phyloP scores from a whole-genome alignment of 2,329 filamentous ascomycete genomes.

The Stagonosporopsis vannaccii region DNA sequence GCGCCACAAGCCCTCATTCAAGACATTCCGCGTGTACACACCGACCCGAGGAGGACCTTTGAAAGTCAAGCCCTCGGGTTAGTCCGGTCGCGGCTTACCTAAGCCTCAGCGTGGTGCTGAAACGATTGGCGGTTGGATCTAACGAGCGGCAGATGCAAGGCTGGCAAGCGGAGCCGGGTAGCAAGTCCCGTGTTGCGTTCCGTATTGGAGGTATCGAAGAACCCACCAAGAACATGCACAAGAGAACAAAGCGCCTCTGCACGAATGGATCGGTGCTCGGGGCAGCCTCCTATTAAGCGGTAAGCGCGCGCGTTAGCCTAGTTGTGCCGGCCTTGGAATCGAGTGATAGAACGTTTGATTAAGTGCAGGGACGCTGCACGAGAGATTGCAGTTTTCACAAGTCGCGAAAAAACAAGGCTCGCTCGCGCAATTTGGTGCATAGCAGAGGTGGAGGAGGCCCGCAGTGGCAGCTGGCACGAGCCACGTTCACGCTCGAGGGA shows the following conservation, averaged over 20 bases:
- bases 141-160: constrained; percentile 16
- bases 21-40: background rate
- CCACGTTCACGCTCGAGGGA: constrained; percentile 16
- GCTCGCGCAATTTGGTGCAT: constrained; percentile 21
- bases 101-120: constrained; percentile 24
- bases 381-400: constrained; percentile 34
- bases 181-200: constrained; percentile 3
- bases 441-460: constrained; percentile 12
- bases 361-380: constrained; percentile 18
- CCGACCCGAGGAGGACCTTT: background rate
- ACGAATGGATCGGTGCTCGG: constrained; percentile 6
- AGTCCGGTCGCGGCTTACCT: constrained; percentile 13
- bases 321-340: constrained; percentile 17
- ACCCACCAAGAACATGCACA: constrained; percentile 15
- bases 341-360: constrained; percentile 19
- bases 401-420: constrained; percentile 30
- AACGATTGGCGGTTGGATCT: constrained; percentile 26
- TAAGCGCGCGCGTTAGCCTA: constrained; percentile 19
- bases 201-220: constrained; percentile 6
- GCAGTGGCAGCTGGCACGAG: constrained; percentile 22
- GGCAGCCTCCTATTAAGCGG: background rate
- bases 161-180: constrained; percentile 18
- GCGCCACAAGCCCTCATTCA: constrained; percentile 11
- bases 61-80: background rate
- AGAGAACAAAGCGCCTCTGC: constrained; percentile 9